Evolutionary conservation across 345 rosid genomes (phyloP), one percentile per base, ranked within the genome.

Genomic region (Viola odorata): DNA sequence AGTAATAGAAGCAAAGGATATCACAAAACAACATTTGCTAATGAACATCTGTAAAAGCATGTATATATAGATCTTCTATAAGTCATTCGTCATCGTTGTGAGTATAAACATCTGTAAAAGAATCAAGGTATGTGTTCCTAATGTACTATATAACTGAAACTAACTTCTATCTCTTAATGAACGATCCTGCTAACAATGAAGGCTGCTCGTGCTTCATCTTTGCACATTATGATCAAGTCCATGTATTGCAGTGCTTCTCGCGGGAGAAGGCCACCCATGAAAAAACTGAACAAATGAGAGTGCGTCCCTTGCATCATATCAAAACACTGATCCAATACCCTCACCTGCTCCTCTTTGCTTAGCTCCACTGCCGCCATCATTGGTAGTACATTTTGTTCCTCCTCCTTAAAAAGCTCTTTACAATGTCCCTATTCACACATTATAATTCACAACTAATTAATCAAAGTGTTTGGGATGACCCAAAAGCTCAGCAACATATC

Each of bases 161-260:
- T 41, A 23, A 32, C 14, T 15, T 7, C 6, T 12, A 7, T 7
- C 42, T 48, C 55, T 56, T 36, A 68, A 7, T 68, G 57, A 8
- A 55, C 12, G 36, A 68, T 41, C 51, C 62, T 54, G 8, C 17
- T 61, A 41, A 71, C 57, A 45, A 65, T 16, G 62, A 69, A 12
- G 47, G 47, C 58, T 14, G 50, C 69, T 5, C 17, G 11, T 47
- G 75, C 44, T 41, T 77, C 69, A 23, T 69, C 76, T 65, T 68
- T 71, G 74, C 75, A 78, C 42, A 52, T 67, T 53, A 72, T 68
- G 55, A 81, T 79, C 72, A 83, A 65, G 60, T 81, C 84, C 54
- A 85, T 16, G 61, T 85, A 85, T 45, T 75, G 86, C 81, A 85
- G 79, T 13, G 91, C 91, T 68, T 83, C 84, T 68, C 63, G 70